Evolutionary conservation across 2,329 filamentous ascomycete genomes (phyloP).

Genomic region (Malbranchea zuffiana): DNA sequence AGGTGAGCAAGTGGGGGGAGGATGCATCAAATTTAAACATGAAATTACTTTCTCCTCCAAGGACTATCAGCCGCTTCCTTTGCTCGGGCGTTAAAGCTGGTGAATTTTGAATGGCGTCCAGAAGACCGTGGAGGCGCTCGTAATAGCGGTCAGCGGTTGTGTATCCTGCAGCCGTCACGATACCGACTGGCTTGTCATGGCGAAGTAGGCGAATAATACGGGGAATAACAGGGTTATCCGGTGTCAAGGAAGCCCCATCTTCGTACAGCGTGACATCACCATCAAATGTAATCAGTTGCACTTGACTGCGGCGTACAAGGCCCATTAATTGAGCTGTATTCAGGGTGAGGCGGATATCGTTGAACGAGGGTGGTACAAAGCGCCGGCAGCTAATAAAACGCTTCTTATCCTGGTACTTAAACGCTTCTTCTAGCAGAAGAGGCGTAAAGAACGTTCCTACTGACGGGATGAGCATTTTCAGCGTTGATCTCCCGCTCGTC

Average conservation of each 20-base stretch:
- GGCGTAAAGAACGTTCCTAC: conserved; percentile 92
- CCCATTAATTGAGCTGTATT: conserved; percentile 94
- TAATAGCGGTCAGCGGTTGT: conserved; percentile 80
- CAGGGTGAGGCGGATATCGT: conserved; percentile 82
- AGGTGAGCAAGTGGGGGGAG: conserved; percentile 55
- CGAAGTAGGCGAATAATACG: conserved; percentile 59
- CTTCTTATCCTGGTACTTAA: conserved; percentile 76
- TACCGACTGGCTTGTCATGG: conserved; percentile 74
- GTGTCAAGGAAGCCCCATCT: conserved; percentile 68
- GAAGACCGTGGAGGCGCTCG: conserved; percentile 70
- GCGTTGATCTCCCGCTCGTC: conserved; percentile 65
- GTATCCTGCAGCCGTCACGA: conserved; percentile 94
- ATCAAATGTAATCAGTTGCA: conserved; percentile 89
- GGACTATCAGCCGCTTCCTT: conserved; percentile 72
- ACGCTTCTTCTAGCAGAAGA: conserved; percentile 76
- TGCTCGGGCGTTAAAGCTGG: conserved; percentile 51
- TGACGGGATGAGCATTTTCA: conserved; percentile 81
- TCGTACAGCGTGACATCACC: conserved; percentile 95
- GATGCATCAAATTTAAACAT: conserved; percentile 66
- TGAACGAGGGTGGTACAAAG: conserved; percentile 94
- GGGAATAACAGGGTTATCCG: conserved; percentile 64
- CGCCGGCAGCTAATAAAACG: conserved; percentile 81
- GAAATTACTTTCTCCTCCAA: conserved; percentile 95
- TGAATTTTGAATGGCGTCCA: conserved; percentile 63
- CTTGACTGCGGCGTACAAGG: conserved; percentile 59